These are phyloP conservation scores for Tanozyma kutaoensis DNA, from an alignment of 805 yeast genomes.

Conservation along the genomic window DNA sequence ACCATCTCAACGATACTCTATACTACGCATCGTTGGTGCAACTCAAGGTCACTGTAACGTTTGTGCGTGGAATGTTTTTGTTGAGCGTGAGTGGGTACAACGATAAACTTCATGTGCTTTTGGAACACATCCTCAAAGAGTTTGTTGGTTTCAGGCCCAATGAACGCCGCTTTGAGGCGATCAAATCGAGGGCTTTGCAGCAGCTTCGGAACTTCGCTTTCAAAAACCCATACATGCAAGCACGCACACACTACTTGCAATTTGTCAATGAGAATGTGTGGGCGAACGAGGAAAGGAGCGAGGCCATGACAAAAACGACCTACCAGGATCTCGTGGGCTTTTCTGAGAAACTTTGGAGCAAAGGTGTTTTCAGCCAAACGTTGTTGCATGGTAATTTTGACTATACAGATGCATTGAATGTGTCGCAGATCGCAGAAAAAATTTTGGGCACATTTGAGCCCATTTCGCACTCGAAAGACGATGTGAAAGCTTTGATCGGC, in stretches of 20 bases:
- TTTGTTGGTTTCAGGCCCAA: constrained; percentile 37
- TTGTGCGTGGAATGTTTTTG: constrained; percentile 56
- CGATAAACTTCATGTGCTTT: constrained; percentile 58
- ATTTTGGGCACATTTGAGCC: constrained; percentile 12
- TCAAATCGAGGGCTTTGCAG: constrained; percentile 51
- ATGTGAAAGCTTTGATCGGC: constrained; percentile 5
- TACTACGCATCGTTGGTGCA: constrained; percentile 79
- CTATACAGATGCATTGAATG: constrained; percentile 37
- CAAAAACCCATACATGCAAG: constrained; percentile 68
- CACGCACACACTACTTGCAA: constrained; percentile 46
- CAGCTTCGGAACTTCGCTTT: constrained; percentile 56
- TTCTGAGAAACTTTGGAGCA: constrained; percentile 33
- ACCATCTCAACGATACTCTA: constrained; percentile 59
- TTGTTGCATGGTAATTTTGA: constrained; percentile 62
- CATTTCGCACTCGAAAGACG: constrained; percentile 7
- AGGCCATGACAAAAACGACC: constrained; percentile 25
- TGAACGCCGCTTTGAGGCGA: constrained; percentile 47
- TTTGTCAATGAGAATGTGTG: constrained; percentile 66
- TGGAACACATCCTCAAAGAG: constrained; percentile 45
- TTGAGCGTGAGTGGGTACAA: constrained; percentile 68
- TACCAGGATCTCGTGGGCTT: constrained; percentile 39
- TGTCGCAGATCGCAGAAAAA: constrained; percentile 29
- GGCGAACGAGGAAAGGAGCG: constrained; percentile 46
- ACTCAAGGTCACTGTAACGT: constrained; percentile 40
- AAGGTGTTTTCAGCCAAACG: constrained; percentile 56